Evolutionary conservation across 352 stramenopile species (phyloP).

Genomic region (Phytophthora foliorum): DNA sequence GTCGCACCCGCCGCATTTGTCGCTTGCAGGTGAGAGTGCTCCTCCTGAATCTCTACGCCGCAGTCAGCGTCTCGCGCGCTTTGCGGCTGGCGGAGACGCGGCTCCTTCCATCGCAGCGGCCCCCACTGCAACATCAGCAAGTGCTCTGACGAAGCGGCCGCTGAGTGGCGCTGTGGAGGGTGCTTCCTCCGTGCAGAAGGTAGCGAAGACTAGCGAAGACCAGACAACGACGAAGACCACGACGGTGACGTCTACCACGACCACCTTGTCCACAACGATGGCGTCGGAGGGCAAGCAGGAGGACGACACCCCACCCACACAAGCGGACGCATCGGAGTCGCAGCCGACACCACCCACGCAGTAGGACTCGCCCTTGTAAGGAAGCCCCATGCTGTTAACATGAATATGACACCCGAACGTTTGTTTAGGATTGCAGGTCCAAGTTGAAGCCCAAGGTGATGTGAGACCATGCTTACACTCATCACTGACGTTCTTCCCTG

Average conservation of each 20-base stretch:
- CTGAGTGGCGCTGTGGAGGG: slow-evolving; percentile 39
- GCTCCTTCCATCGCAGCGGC: slow-evolving; percentile 3
- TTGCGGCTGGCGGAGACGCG: slow-evolving; percentile 39
- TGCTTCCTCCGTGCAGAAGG: slow-evolving; percentile 41
- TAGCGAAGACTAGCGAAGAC: slow-evolving; percentile 54
- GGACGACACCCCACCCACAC: slow-evolving; percentile 33
- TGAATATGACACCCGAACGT: slow-evolving; percentile 25
- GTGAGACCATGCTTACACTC: slow-evolving; percentile 4
- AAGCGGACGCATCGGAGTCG: slow-evolving; percentile 32
- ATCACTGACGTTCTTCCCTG: slow-evolving; percentile 15
- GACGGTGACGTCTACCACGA: slow-evolving; percentile 26
- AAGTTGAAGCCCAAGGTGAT: no score
- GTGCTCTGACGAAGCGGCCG: slow-evolving; percentile 47
- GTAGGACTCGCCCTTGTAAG: slow-evolving; percentile 18
- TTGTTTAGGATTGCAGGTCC: slow-evolving; percentile 20
- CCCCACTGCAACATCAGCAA: slow-evolving; percentile 14
- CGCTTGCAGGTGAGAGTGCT: slow-evolving; percentile 30
- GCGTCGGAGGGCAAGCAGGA: slow-evolving; percentile 45
- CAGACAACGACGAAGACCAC: slow-evolving; percentile 39
- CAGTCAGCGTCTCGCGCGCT: slow-evolving; percentile 62
- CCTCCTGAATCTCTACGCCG: slow-evolving; percentile 50
- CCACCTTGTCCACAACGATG: slow-evolving; percentile 21
- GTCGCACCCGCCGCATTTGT: slow-evolving; percentile 31
- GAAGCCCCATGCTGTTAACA: slow-evolving; percentile 27
- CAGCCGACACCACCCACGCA: slow-evolving; percentile 32